phyloP scores from a whole-genome alignment of 1,284 basidiomycete species.

The Ceratobasidium sp. region DNA sequence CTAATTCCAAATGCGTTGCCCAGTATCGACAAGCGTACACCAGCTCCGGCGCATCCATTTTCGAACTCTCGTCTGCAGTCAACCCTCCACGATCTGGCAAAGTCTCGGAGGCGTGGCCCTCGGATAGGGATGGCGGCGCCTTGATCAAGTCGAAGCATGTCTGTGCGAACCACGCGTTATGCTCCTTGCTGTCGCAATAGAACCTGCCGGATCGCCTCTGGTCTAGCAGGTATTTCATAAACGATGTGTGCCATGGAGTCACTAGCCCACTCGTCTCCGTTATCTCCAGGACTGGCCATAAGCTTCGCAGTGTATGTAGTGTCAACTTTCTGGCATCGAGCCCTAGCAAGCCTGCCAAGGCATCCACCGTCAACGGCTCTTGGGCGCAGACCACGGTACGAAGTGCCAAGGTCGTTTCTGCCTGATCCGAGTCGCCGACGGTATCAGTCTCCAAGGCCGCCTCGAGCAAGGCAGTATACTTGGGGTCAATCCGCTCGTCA shows the following conservation, averaged over 20 bases:
- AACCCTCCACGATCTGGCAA: too few species aligned
- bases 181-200: not conserved
- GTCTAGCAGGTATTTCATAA: not conserved
- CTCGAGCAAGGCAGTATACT: not conserved
- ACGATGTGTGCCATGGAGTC: not conserved
- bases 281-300: not conserved
- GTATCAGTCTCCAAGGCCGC: not conserved
- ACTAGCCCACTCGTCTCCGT: not conserved
- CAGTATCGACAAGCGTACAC: too few species aligned
- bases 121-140: too few species aligned
- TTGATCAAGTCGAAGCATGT: conserved; percentile 13
- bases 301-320: not conserved
- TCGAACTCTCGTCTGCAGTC: too few species aligned
- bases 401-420: not conserved
- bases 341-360: not conserved
- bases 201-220: not conserved
- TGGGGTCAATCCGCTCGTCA: not conserved
- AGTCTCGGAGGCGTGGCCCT: too few species aligned
- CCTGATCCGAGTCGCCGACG: not conserved
- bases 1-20: too few species aligned
- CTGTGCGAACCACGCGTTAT: not conserved
- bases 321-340: too few species aligned
- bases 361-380: not conserved
- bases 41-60: too few species aligned
- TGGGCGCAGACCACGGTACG: not conserved